These are phyloP conservation scores for Phoenix roebelenii DNA, from an alignment of 176 grass and related monocot genomes.

Conservation along the genomic window DNA sequence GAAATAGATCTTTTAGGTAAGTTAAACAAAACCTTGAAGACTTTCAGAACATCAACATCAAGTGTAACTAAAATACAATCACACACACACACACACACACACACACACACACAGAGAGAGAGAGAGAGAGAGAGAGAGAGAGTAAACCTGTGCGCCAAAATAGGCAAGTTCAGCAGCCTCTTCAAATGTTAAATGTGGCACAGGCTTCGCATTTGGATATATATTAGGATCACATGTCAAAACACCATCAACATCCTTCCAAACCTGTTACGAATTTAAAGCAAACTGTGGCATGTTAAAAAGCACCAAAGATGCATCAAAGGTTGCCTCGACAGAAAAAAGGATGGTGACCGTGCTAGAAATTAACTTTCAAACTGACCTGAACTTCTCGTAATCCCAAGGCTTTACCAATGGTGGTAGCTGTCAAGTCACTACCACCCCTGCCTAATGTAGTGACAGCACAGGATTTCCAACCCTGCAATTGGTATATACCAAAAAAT, in stretches of 20 bases:
- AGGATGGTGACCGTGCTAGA: too few relatives aligned
- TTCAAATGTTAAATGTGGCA: slow-evolving; percentile 84
- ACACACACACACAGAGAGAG: too few relatives aligned
- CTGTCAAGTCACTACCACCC: slow-evolving; percentile 92
- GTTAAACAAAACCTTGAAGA: too few relatives aligned
- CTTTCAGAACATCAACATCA: too few relatives aligned
- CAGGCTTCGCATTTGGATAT: slow-evolving; percentile 59
- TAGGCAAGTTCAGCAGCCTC: slow-evolving; percentile 96
- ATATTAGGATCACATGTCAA: slow-evolving; percentile 98
- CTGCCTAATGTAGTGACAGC: slow-evolving; percentile 84
- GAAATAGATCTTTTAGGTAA: too few relatives aligned
- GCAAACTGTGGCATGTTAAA: too few relatives aligned
- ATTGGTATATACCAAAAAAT: background rate
- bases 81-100: too few relatives aligned
- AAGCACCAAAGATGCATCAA: too few relatives aligned
- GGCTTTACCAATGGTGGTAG: slow-evolving; percentile 96
- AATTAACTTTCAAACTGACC: slow-evolving; percentile 27
- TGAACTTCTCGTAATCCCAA: slow-evolving; percentile 96
- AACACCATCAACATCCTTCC: slow-evolving; percentile 97
- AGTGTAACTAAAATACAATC: too few relatives aligned
- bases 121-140: background rate
- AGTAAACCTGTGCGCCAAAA: slow-evolving; percentile 84
- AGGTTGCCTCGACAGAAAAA: too few relatives aligned
- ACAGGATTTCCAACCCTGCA: slow-evolving; percentile 86
- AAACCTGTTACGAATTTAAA: slow-evolving; percentile 36